Evolutionary conservation across 2,329 filamentous ascomycete genomes (phyloP).

Genomic region (Magnaporthiopsis incrustans): DNA sequence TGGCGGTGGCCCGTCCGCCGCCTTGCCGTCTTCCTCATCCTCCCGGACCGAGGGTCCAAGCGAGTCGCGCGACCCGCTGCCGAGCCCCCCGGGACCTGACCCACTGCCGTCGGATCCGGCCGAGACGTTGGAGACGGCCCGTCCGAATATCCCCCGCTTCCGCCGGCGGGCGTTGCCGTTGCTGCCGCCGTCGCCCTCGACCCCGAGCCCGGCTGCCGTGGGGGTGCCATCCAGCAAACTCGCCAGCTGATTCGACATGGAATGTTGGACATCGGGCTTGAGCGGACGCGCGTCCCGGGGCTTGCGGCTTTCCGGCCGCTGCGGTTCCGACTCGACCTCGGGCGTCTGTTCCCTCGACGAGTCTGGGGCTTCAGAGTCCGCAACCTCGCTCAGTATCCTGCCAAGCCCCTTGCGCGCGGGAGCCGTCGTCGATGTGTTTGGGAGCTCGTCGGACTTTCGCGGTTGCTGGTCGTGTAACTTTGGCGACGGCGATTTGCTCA

Average conservation of each 20-base stretch:
- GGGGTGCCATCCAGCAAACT: slow-evolving; percentile 12
- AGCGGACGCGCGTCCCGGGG: slow-evolving; percentile 10
- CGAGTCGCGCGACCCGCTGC: slow-evolving; percentile 4
- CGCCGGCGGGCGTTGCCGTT: slow-evolving; percentile 22
- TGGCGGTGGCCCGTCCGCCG: slow-evolving; percentile 23
- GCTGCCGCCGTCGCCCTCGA: slow-evolving; percentile 10
- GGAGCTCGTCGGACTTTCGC: slow-evolving; percentile 9
- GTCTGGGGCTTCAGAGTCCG: slow-evolving; percentile 33
- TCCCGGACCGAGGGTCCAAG: slow-evolving; percentile 16
- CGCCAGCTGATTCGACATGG: slow-evolving; percentile 8
- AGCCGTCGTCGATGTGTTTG: background rate
- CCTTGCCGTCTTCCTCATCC: slow-evolving; percentile 9
- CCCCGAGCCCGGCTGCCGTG: slow-evolving; percentile 3
- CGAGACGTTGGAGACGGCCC: slow-evolving; percentile 50
- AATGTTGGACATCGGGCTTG: slow-evolving; percentile 14
- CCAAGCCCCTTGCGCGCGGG: slow-evolving; percentile 17
- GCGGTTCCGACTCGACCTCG: slow-evolving; percentile 14
- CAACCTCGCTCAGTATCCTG: slow-evolving; percentile 30
- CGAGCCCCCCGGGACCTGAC: slow-evolving; percentile 14
- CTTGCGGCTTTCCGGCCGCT: slow-evolving; percentile 4
- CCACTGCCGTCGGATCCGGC: slow-evolving; percentile 37
- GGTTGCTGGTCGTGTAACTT: slow-evolving; percentile 14
- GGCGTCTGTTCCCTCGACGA: slow-evolving; percentile 14
- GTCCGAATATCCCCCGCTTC: slow-evolving; percentile 46
- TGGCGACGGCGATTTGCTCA: slow-evolving; percentile 33